Conservation (phyloP, 2,329 filamentous ascomycete species). For the Penicillium paneum region DNA sequence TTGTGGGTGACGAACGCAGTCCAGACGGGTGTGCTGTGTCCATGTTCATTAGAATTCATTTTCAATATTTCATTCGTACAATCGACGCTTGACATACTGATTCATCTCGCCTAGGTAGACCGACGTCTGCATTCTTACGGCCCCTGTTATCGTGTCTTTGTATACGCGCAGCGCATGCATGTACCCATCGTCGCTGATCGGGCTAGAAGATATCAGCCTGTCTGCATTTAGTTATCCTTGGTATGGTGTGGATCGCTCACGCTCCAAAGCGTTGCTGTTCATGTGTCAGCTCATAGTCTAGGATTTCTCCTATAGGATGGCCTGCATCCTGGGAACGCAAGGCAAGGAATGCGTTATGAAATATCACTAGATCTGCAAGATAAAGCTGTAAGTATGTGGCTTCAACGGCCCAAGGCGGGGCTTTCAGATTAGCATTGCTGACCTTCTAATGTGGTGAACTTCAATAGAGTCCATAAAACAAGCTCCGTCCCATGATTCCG, state of each 20-base stretch:
- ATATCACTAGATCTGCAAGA: slow-evolving; percentile 53
- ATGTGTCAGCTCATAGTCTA: slow-evolving; percentile 50
- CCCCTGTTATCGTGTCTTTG: slow-evolving; percentile 50
- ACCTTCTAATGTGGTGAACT: slow-evolving; percentile 56
- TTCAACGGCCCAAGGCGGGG: neutral
- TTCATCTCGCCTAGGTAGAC: slow-evolving; percentile 52
- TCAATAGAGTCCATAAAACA: slow-evolving; percentile 53
- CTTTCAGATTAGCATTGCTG: slow-evolving; percentile 12
- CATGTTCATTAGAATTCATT: neutral
- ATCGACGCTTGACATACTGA: slow-evolving; percentile 32
- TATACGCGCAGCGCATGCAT: slow-evolving; percentile 56
- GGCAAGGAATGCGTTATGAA: slow-evolving; percentile 56
- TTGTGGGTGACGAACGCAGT: slow-evolving; percentile 56
- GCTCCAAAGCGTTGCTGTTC: slow-evolving; percentile 51
- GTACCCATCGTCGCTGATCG: slow-evolving; percentile 52
- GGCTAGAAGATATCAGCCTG: slow-evolving; percentile 35
- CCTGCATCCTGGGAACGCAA: slow-evolving; percentile 56
- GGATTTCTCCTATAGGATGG: slow-evolving; percentile 39
- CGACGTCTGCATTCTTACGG: slow-evolving; percentile 57
- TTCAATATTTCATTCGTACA: neutral
- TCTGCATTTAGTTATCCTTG: neutral
- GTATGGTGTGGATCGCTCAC: slow-evolving; percentile 29
- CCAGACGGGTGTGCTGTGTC: slow-evolving; percentile 55
- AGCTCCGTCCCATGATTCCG: slow-evolving; percentile 39
- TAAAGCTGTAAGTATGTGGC: neutral